Base-by-base conservation (phyloP, 805 yeast species). In the Barnettozyma botsteinii region DNA sequence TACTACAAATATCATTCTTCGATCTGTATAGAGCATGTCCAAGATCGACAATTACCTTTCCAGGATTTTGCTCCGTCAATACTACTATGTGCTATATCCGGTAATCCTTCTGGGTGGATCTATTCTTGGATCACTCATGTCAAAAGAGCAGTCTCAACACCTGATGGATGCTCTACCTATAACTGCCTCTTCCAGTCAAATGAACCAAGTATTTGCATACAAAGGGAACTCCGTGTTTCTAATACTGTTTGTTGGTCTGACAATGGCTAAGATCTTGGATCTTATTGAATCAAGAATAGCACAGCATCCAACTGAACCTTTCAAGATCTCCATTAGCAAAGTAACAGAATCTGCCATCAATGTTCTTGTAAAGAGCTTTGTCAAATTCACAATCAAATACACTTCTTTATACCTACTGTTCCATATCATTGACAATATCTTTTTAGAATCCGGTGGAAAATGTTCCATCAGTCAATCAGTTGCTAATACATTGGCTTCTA, bases 151-250 rank as follows among this genome's bases (percentile, higher is more conserved):
- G 12, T 12, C 19, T 12, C n/a, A 12, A 11, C 4, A 29, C 4
- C 18, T 27, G 12, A 20, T 22, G 11, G 20, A 15, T 3, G 20
- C 19, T 14, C 21, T 17, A 10, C 28, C n/a, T 10, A 2, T 18
- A 8, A 46, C 61, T 4, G 40, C 53, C 3, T 55, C 65, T 1
- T 42, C 44, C 11, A 62, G 60, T 35, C 13, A 51, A 3, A 33
- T 64, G 30, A 65, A 65, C 40, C 43, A 44, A 23, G 35, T 62
- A n/a, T 62, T 65, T 46, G 68, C 68, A 19, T 62, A 64, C 33
- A 50, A 51, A 7, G 69, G 68, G 3, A 63, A 62, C 30, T 18
- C 50, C 1, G 31, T 62, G 9, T 62, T 63, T 34, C 18, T 42
- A 1, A 27, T 46, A 5, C 15, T 62, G 10, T 51, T 56, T 12